A percentile compares a stretch with the other conserved stretches of the same genome.
These are phyloP conservation scores for Fusarium papillatum DNA, from an alignment of 2,329 filamentous ascomycete species.

Conservation along the genomic window DNA sequence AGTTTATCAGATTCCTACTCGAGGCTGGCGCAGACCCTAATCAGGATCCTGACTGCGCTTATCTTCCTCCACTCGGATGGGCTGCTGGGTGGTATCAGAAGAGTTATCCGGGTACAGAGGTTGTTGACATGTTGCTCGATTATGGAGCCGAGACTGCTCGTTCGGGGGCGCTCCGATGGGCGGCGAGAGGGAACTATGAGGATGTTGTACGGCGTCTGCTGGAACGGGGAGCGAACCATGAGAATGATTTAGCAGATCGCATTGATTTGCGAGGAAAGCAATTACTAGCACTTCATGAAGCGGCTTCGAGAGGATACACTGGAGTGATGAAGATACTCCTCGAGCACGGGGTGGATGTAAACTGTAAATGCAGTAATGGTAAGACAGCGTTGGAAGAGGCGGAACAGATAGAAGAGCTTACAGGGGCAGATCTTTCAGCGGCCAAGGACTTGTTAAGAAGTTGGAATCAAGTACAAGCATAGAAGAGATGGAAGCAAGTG, in stretches of 20 bases:
- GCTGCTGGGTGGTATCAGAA: not conserved
- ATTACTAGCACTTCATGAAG: not conserved
- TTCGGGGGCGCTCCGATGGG: not conserved
- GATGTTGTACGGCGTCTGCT: not conserved
- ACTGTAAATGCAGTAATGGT: not conserved
- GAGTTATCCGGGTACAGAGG: not conserved
- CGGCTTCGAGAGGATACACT: not conserved
- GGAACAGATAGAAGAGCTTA: not conserved
- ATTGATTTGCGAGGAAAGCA: too few species aligned
- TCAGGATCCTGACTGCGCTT: not conserved
- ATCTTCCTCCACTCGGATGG: not conserved
- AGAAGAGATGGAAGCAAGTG: not conserved
- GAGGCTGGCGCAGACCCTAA: constrained; percentile 28
- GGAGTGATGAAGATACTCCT: not conserved
- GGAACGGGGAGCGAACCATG: not conserved
- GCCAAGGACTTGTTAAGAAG: not conserved
- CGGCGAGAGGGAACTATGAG: not conserved
- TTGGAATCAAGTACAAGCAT: not conserved
- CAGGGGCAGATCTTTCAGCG: not conserved
- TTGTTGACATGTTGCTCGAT: not conserved
- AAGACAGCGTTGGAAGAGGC: not conserved
- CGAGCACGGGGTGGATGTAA: constrained; percentile 1
- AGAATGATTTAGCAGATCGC: not conserved
- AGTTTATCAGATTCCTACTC: constrained; percentile 21
- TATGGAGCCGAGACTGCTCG: not conserved